A percentile compares a stretch with the other conserved stretches of the same genome.
These are phyloP conservation scores for Microsporum ferrugineum DNA, from an alignment of 2,329 filamentous ascomycete species.

Conservation along the genomic window DNA sequence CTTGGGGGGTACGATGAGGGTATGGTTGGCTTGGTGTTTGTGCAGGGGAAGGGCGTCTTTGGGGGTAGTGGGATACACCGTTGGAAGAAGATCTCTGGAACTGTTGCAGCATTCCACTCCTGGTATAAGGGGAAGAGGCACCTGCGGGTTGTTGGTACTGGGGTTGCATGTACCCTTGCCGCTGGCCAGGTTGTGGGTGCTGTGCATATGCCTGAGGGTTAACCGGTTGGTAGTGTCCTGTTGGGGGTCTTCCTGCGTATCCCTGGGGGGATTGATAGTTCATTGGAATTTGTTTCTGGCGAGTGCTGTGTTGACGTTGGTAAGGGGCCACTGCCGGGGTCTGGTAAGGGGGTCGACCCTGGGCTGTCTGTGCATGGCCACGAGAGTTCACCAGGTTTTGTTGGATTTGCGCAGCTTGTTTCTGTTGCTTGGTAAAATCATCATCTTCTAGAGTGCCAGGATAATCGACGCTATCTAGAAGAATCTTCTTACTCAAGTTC, in stretches of 20 bases:
- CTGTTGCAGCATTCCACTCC: conserved; percentile 27
- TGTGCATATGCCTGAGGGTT: conserved; percentile 21
- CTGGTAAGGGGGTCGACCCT: conserved; percentile 20
- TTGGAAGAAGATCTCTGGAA: conserved; percentile 32
- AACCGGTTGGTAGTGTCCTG: conserved; percentile 25
- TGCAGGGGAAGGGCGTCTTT: conserved; percentile 21
- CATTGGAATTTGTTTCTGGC: conserved; percentile 19
- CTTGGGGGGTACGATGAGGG: conserved; percentile 17
- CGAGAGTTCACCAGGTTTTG: conserved; percentile 22
- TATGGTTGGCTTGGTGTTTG: conserved; percentile 18
- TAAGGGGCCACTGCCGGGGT: conserved; percentile 22
- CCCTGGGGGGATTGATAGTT: conserved; percentile 24
- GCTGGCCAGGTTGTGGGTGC: conserved; percentile 27
- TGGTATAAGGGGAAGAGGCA: conserved; percentile 22
- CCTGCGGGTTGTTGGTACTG: conserved; percentile 24
- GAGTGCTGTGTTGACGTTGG: conserved; percentile 22
- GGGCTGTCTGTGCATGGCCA: conserved; percentile 24
- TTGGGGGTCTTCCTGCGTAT: conserved; percentile 23
- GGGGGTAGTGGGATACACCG: conserved; percentile 24
- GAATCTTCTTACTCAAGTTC: conserved; percentile 66
- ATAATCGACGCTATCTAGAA: conserved; percentile 61
- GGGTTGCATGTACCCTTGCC: conserved; percentile 25
- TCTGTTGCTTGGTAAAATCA: conserved; percentile 47
- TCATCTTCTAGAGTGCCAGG: conserved; percentile 77
- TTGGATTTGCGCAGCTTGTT: conserved; percentile 26